phyloP scores from a whole-genome alignment of 257 asterid genomes.

The Penstemon newberryi region DNA sequence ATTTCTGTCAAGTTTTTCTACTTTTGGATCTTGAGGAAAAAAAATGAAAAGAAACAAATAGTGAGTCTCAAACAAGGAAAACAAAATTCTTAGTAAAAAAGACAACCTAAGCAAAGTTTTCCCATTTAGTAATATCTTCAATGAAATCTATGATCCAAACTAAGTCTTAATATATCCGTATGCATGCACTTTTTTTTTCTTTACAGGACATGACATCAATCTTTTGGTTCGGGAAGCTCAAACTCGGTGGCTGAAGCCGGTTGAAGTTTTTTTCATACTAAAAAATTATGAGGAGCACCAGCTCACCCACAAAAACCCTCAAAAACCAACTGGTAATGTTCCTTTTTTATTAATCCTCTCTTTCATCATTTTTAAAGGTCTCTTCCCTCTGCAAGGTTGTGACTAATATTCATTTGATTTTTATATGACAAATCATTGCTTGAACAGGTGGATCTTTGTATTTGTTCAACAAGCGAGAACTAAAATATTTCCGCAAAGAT shows the following conservation, averaged over 20 bases:
- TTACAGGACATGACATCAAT: slow-evolving; percentile 63
- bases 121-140: neutral
- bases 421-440: slow-evolving; percentile 20
- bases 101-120: too few relatives aligned
- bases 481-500: slow-evolving; percentile 55
- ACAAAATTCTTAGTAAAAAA: too few relatives aligned
- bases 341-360: slow-evolving; percentile 7
- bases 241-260: slow-evolving; percentile 90
- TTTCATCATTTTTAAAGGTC: slow-evolving; percentile 17
- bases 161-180: neutral
- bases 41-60: too few relatives aligned
- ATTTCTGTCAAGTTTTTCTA: too few relatives aligned
- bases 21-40: too few relatives aligned
- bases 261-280: slow-evolving; percentile 74
- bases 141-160: neutral
- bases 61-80: too few relatives aligned
- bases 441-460: slow-evolving; percentile 53
- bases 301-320: slow-evolving; percentile 71
- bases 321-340: slow-evolving; percentile 67
- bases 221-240: slow-evolving; percentile 82
- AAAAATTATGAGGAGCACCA: slow-evolving; percentile 71
- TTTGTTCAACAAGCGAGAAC: slow-evolving; percentile 56
- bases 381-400: slow-evolving; percentile 18
- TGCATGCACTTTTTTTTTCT: neutral
- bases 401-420: slow-evolving; percentile 18